Conservation (phyloP, 371 early-diverging fungal genomes). For the Mortierella sp. region DNA sequence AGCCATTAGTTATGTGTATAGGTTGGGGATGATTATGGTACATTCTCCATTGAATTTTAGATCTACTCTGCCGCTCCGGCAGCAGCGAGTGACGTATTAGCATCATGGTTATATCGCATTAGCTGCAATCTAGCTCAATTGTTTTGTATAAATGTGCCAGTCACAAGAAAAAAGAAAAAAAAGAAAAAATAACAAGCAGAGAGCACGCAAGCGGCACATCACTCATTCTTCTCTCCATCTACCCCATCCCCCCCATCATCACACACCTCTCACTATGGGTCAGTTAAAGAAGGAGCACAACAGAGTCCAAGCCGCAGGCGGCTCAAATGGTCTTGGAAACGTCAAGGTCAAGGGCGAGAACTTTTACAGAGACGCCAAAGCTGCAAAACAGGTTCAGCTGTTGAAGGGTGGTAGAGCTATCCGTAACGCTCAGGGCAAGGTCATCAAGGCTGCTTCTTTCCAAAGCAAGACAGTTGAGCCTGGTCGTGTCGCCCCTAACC, state of each 20-base stretch:
- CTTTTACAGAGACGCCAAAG: conserved; percentile 96
- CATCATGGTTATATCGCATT: background rate
- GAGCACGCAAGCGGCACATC: background rate
- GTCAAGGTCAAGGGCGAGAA: conserved; percentile 92
- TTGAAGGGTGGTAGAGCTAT: conserved; percentile 92
- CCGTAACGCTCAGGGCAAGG: conserved; percentile 90
- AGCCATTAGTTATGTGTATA: conserved; percentile 26
- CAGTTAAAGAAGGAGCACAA: conserved; percentile 77
- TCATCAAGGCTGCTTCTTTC: conserved; percentile 95
- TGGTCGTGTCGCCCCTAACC: conserved; percentile 93
- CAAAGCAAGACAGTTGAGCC: conserved; percentile 87
- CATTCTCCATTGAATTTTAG: no score
- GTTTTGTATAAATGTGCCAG: conserved; percentile 10
- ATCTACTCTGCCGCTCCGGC: no score
- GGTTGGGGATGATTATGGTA: conserved; percentile 2
- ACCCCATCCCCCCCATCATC: background rate
- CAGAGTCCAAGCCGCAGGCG: conserved; percentile 66
- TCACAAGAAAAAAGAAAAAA: conserved; percentile 25
- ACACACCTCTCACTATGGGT: conserved; percentile 62
- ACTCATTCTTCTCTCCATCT: background rate
- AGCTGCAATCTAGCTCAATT: background rate
- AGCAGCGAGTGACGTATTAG: conserved; percentile 16
- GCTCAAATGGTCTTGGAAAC: conserved; percentile 71
- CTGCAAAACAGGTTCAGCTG: conserved; percentile 92
- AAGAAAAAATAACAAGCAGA: conserved; percentile 11